Percentiles rank a stretch among this genome's conserved stretches.
These are phyloP conservation scores for Aureobasidium sp. DNA, from an alignment of 2,329 filamentous ascomycete genomes.

Conservation along the genomic window DNA sequence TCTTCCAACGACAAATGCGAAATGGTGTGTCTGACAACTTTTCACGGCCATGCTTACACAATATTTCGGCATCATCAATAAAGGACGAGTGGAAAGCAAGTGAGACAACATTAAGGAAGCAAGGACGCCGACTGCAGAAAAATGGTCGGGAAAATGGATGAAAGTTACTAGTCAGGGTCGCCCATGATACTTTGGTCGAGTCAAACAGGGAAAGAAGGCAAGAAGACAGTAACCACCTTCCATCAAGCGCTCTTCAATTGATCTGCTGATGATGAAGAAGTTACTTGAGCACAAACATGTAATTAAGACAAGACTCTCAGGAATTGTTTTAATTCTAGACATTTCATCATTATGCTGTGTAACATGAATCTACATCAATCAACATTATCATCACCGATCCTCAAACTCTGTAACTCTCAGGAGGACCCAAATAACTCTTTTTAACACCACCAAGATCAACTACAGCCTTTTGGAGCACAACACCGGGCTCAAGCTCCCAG, in stretches of 20 bases:
- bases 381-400: neutral
- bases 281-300: no score
- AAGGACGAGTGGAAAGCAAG: neutral
- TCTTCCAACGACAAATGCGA: no score
- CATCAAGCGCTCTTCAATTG: neutral
- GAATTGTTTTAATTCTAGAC: neutral
- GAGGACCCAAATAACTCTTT: slow-evolving; percentile 31
- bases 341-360: neutral
- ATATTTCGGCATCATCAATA: neutral
- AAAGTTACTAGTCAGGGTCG: neutral
- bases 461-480: slow-evolving; percentile 35
- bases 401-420: slow-evolving; percentile 28
- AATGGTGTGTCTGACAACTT: no score
- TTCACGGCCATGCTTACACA: neutral
- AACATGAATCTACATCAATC: neutral
- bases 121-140: neutral
- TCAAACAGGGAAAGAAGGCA: no score
- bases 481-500: slow-evolving; percentile 41
- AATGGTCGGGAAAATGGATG: neutral
- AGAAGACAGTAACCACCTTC: no score
- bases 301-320: no score
- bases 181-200: neutral
- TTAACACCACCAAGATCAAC: slow-evolving; percentile 30
- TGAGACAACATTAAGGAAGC: neutral
- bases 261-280: neutral